These are phyloP conservation scores for Boletus hoseneyae DNA, from an alignment of 1,284 basidiomycete species.

Conservation along the genomic window DNA sequence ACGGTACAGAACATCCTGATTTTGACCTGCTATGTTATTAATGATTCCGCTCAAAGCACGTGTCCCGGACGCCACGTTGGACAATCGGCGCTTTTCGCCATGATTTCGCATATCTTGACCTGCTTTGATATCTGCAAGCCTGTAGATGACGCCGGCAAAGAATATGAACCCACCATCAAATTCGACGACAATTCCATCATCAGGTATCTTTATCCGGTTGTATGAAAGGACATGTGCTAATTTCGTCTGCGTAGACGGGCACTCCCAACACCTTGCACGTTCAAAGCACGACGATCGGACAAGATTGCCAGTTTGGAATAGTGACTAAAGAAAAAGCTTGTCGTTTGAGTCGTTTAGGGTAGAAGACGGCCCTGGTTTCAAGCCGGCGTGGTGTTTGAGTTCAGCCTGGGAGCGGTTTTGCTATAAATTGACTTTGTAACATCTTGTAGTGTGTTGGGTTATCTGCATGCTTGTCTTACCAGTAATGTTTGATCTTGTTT, in stretches of 20 bases:
- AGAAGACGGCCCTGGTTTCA: too few relatives aligned
- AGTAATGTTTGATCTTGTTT: too few relatives aligned
- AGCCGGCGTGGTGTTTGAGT: too few relatives aligned
- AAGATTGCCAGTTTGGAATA: neutral
- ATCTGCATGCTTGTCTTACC: too few relatives aligned
- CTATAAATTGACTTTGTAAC: too few relatives aligned
- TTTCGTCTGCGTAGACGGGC: neutral
- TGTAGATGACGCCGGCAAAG: neutral
- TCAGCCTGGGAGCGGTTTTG: too few relatives aligned
- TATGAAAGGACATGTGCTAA: neutral
- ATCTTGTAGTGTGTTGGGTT: too few relatives aligned
- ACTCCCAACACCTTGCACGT: neutral
- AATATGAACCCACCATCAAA: neutral
- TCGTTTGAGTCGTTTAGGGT: too few relatives aligned
- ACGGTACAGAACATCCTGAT: neutral
- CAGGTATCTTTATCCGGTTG: neutral
- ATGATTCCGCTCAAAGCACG: neutral
- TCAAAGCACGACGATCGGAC: neutral
- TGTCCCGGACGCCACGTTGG: constrained; percentile 2
- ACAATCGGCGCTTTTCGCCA: neutral
- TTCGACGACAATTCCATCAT: neutral
- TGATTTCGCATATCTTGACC: neutral
- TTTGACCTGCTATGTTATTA: neutral
- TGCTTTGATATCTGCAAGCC: constrained; percentile 1
- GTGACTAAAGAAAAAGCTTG: too few relatives aligned